Evolutionary conservation across 129 eudicot genomes (phyloP), one percentile per base, ranked within the genome.

Genomic region (Kitagawia praeruptora): DNA sequence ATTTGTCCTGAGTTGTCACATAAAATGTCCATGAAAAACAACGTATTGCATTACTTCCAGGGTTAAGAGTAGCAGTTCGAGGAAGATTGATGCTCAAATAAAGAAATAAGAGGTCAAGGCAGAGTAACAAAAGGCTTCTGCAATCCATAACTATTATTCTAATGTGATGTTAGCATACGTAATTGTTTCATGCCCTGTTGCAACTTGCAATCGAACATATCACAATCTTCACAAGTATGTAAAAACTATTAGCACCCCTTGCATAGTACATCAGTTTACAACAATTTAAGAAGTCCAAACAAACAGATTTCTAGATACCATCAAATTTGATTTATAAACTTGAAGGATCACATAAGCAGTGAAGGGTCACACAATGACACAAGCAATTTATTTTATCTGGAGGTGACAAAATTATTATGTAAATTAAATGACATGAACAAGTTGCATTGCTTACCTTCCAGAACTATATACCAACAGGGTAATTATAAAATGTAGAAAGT

Each of bases 251-350:
- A 56, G 66, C 66, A 3, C 0, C 48, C 23, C 2, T 73, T 19
- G 7, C 23, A 71, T 5, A 74, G 12, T 39, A 40, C 31, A n/a
- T 3, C 7, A 72, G 37, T n/a, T 34, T 67, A 34, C 73, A 67
- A 31, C 41, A 67, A 27, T 4, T 5, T 67, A 67, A 31, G 23
- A 31, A 66, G 72, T 66, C 67, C 12, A 4, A 28, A 25, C 8
- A 28, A 31, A 67, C 3, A 12, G 16, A 67, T 34, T 67, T 67
- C 51, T 82, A 89, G 16, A 74, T 72, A 78, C 88, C 89, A 44
- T 78, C 78, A 79, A 93, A 93, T 39, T 88, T 87, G 78, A 93
- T 87, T 78, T n/a, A n/a, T n/a, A n/a, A n/a, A n/a, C n/a, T n/a
- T n/a, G n/a, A n/a, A n/a, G n/a, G n/a, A n/a, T n/a, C n/a, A n/a